These are phyloP conservation scores for Miscanthus lutarioriparius DNA, from an alignment of 176 grass and related monocot species.

Conservation along the genomic window DNA sequence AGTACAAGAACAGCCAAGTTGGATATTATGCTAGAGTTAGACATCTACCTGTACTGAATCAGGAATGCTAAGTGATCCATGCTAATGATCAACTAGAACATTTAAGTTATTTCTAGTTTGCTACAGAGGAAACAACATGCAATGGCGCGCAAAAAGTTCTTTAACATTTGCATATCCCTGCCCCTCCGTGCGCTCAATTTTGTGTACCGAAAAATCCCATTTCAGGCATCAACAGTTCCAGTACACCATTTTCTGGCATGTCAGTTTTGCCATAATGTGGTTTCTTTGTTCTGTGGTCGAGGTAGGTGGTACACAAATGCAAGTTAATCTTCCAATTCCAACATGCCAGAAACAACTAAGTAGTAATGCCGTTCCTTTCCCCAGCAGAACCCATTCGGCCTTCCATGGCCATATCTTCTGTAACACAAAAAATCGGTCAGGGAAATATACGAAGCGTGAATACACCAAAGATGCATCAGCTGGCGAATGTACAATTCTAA, in stretches of 20 bases:
- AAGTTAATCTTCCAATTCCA: constrained; percentile 26
- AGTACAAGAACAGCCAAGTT: constrained; percentile 10
- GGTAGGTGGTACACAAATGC: constrained; percentile 17
- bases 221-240: background rate
- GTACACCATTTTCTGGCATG: background rate
- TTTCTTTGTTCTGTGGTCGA: constrained; percentile 31
- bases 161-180: background rate
- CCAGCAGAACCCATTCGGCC: constrained; percentile 39
- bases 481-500: background rate
- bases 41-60: constrained; percentile 7
- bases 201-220: background rate
- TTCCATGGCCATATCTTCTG: constrained; percentile 46
- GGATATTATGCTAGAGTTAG: background rate
- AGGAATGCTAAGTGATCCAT: constrained; percentile 18
- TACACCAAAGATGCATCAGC: background rate
- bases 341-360: constrained; percentile 10
- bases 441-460: constrained; percentile 1
- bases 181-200: background rate
- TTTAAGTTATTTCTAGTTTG: constrained; percentile 33
- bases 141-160: background rate
- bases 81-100: constrained; percentile 27
- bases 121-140: constrained; percentile 21
- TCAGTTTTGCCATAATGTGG: background rate
- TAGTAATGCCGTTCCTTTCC: constrained; percentile 43
- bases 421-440: constrained; percentile 21